Conservation (phyloP, 352 stramenopile species). For the Phytophthora pseudosyringae region DNA sequence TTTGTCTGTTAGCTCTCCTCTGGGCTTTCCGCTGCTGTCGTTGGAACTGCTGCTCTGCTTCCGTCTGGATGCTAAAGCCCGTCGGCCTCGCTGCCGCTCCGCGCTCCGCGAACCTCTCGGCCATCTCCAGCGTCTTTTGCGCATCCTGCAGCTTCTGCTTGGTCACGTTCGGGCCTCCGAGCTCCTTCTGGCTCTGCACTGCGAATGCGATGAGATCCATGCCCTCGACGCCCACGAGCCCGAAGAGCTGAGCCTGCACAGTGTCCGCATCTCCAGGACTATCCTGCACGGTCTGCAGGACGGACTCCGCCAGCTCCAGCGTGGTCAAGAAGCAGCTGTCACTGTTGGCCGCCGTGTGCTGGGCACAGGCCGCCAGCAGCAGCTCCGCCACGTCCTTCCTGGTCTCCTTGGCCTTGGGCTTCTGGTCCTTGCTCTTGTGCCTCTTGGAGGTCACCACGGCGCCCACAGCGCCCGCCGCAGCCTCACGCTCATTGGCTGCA, state of each 20-base stretch:
- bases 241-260: conserved; percentile 80
- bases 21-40: conserved; percentile 60
- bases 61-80: conserved; percentile 75
- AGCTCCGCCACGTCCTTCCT: conserved; percentile 42
- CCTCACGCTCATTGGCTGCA: conserved; percentile 61
- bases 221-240: conserved; percentile 84
- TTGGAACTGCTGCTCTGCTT: conserved; percentile 61
- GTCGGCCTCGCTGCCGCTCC: conserved; percentile 24
- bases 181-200: conserved; percentile 54
- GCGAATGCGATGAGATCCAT: conserved; percentile 87
- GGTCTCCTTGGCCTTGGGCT: conserved; percentile 33
- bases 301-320: conserved; percentile 70
- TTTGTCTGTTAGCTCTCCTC: conserved; percentile 54
- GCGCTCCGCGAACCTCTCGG: conserved; percentile 21
- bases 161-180: conserved; percentile 34
- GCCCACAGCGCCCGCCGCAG: conserved; percentile 45
- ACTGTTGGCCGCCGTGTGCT: conserved; percentile 42
- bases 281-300: conserved; percentile 70
- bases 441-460: conserved; percentile 58
- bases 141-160: conserved; percentile 52
- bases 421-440: conserved; percentile 28
- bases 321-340: conserved; percentile 63
- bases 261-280: conserved; percentile 57
- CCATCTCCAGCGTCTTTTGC: conserved; percentile 50
- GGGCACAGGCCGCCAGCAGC: conserved; percentile 51